Base-by-base conservation (phyloP, 2,329 filamentous ascomycete genomes). In the Amphichorda felina region DNA sequence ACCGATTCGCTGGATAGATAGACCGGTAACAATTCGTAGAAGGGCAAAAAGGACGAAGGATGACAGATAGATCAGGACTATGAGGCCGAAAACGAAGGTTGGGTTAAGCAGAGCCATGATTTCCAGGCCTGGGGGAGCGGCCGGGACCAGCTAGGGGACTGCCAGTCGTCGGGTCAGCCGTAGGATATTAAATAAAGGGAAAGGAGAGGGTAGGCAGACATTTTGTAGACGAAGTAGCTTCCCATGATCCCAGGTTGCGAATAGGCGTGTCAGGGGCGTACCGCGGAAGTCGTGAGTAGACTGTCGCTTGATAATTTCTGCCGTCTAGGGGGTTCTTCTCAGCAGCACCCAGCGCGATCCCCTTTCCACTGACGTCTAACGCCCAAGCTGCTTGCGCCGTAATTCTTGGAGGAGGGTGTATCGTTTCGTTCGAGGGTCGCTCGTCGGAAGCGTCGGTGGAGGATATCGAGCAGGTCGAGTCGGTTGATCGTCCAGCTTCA, bases 41-140 rank as follows among this genome's bases (percentile, higher is more conserved):
- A 96, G 73, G 50, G 91, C 91, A 57, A 98, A 94, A 40, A 95
- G 59, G 41, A 98, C 79, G 54, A 98, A 98, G 42, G 89, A 87
- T 42, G 78, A 82, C 30, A 98, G 73, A 63, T 96, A 98, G 42
- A 85, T 65, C 44, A 96, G 72, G 48, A 96, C 77, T 54, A 88
- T 50, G 47, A 94, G 68, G 55, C 89, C 89, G 50, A 94, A 75
- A 45, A 95, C 64, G 55, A 94, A 94, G 46, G 89, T 84, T 48
- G 81, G 80, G 51, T 72, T 76, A 47, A 79, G 62, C 47, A 79
- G 69, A 51, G 76, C 75, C 76, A 81, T 81, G 46, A 47, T 54
- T 51, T 35, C 28, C 29, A 22, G 18, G 36, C 27, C 13, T 21
- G 30, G 35, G 15, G 14, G n/a, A 21, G 17, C 13, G 24, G 27